Conservation (phyloP, 345 rosid species). For the Melastoma malabathricum region DNA sequence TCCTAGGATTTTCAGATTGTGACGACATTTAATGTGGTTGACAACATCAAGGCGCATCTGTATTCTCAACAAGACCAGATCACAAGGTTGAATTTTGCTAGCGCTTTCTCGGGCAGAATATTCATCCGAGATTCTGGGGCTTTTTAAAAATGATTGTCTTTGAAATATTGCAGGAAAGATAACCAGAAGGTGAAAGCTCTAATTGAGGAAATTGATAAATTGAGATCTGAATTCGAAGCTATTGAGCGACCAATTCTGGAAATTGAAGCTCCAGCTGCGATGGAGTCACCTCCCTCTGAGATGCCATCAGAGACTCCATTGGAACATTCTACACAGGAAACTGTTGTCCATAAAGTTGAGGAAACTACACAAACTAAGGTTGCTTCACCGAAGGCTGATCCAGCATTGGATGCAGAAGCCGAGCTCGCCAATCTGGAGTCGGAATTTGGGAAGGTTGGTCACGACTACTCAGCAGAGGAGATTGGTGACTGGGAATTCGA, state of each 20-base stretch:
- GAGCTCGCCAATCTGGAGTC: conserved; percentile 86
- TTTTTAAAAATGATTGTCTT: too few relatives aligned
- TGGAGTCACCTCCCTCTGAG: conserved; percentile 23
- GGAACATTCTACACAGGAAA: conserved; percentile 6
- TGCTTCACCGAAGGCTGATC: conserved; percentile 18
- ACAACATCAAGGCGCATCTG: conserved; percentile 76
- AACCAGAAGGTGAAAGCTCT: conserved; percentile 47
- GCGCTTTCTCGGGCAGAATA: not conserved
- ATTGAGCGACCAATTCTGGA: conserved; percentile 75
- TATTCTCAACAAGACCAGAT: conserved; percentile 36
- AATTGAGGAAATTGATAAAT: conserved; percentile 61
- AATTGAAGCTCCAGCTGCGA: conserved; percentile 46
- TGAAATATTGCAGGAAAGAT: conserved; percentile 46
- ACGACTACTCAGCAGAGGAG: conserved; percentile 66
- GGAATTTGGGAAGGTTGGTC: conserved; percentile 71
- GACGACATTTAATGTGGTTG: conserved; percentile 85
- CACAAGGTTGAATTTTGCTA: conserved; percentile 26
- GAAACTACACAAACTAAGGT: conserved; percentile 16
- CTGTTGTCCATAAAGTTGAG: conserved; percentile 17
- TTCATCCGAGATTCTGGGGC: not conserved
- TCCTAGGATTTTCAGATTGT: conserved; percentile 41
- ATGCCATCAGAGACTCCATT: conserved; percentile 13
- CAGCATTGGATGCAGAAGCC: conserved; percentile 49
- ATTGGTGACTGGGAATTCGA: conserved; percentile 94
- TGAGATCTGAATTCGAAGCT: conserved; percentile 64